A percentile compares a stretch with the other conserved stretches of the same genome.
phyloP scores from a whole-genome alignment of 257 asterid genomes.

The Nicotiana noctiflora region DNA sequence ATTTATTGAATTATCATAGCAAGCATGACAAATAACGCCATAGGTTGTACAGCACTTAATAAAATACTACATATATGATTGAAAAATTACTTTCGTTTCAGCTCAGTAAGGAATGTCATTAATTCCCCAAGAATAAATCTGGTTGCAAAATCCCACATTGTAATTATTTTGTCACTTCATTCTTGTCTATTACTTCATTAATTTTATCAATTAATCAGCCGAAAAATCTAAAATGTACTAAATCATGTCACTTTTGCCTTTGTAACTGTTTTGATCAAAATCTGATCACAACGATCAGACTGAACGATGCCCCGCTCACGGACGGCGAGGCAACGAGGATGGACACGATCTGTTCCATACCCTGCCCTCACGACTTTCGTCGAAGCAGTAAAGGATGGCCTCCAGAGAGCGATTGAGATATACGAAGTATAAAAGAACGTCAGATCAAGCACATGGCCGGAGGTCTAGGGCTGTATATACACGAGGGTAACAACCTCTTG shows the following conservation, averaged over 20 bases:
- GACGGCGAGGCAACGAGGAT: too few relatives aligned
- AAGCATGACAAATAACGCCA: neutral
- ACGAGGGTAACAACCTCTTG: too few relatives aligned
- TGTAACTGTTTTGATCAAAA: too few relatives aligned
- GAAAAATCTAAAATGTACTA: neutral
- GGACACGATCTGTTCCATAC: too few relatives aligned
- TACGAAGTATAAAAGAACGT: too few relatives aligned
- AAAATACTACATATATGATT: neutral
- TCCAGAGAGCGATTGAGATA: too few relatives aligned
- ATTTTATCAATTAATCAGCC: neutral
- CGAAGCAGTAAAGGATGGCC: too few relatives aligned
- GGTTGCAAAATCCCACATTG: neutral
- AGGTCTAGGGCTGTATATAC: too few relatives aligned
- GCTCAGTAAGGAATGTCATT: neutral
- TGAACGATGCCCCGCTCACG: too few relatives aligned
- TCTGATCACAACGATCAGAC: too few relatives aligned
- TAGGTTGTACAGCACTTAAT: neutral
- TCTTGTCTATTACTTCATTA: neutral
- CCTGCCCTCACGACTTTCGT: too few relatives aligned
- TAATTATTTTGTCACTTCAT: neutral
- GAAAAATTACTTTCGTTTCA: neutral
- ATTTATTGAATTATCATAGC: neutral
- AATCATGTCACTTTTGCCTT: neutral
- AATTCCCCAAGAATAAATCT: neutral
- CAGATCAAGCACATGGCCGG: too few relatives aligned